Percentiles rank a stretch among this genome's conserved stretches.
Conservation (phyloP, 108 stramenopile species). For the Schizochytrium sp. region DNA sequence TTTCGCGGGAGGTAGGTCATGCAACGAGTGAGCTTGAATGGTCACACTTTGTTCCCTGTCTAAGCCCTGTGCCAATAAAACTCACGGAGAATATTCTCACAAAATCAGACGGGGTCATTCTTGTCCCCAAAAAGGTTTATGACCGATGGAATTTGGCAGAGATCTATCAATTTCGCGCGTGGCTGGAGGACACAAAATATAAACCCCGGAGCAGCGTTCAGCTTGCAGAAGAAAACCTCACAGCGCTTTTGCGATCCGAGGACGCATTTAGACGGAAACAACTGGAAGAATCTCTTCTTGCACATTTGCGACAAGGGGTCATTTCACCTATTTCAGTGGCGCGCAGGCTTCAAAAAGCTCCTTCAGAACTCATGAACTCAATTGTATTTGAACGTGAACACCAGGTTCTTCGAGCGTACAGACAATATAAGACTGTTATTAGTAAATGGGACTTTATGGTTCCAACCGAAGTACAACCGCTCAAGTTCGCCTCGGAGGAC, state of each 20-base stretch:
- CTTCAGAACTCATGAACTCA: not conserved
- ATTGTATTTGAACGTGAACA: not conserved
- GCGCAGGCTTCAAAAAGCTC: not conserved
- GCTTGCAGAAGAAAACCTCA: not conserved
- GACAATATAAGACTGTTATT: not conserved
- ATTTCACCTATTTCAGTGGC: not conserved
- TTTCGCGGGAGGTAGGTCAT: not conserved
- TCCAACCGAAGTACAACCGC: not conserved
- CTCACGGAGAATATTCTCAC: not conserved
- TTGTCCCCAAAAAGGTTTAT: not conserved
- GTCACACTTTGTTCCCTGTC: slow-evolving; percentile 10
- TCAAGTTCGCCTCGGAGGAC: too few species aligned
- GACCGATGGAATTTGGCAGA: slow-evolving; percentile 1
- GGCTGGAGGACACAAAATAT: not conserved
- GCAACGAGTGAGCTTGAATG: not conserved
- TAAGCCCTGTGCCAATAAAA: not conserved
- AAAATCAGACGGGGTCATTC: not conserved
- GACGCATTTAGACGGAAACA: not conserved
- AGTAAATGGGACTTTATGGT: not conserved
- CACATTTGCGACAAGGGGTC: slow-evolving; percentile 3
- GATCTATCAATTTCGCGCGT: not conserved
- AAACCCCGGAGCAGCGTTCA: not conserved
- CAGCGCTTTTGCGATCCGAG: not conserved
- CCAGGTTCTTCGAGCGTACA: slow-evolving; percentile 7
- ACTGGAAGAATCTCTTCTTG: not conserved